Conservation (phyloP, 345 rosid species). For the Gossypium bickii region DNA sequence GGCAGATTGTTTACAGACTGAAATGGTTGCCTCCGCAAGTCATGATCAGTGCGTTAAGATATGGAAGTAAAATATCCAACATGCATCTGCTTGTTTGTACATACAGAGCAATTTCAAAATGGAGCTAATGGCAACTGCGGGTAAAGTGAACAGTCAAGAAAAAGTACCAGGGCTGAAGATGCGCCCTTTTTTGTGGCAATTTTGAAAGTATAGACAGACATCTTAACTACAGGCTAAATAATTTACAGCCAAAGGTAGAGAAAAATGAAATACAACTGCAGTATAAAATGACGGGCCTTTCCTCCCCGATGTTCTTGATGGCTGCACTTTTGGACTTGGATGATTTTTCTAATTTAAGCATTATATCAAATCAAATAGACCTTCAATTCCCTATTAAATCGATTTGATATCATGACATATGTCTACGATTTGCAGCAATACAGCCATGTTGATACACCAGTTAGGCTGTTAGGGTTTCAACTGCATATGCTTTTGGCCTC, state of each 20-base stretch:
- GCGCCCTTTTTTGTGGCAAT: not conserved
- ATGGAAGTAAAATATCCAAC: constrained; percentile 22
- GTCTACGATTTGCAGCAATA: no score
- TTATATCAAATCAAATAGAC: not conserved
- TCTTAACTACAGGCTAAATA: not conserved
- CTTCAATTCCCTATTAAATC: no score
- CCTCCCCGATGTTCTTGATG: not conserved
- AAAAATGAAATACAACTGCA: not conserved
- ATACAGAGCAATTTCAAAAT: not conserved
- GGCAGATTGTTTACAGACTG: constrained; percentile 20
- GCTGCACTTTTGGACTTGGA: not conserved
- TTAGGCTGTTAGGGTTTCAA: no score
- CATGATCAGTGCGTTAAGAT: constrained; percentile 32
- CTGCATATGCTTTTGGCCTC: no score
- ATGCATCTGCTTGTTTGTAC: not conserved
- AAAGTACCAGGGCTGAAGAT: not conserved
- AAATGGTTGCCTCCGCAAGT: constrained; percentile 32
- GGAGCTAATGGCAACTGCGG: not conserved
- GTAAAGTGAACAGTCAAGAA: not conserved
- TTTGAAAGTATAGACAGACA: not conserved
- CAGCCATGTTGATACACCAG: no score
- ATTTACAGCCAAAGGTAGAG: not conserved
- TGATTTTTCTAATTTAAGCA: not conserved
- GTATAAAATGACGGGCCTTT: not conserved
- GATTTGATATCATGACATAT: no score